phyloP scores from a whole-genome alignment of 2,329 filamentous ascomycete species.

The Penicillium italicum region DNA sequence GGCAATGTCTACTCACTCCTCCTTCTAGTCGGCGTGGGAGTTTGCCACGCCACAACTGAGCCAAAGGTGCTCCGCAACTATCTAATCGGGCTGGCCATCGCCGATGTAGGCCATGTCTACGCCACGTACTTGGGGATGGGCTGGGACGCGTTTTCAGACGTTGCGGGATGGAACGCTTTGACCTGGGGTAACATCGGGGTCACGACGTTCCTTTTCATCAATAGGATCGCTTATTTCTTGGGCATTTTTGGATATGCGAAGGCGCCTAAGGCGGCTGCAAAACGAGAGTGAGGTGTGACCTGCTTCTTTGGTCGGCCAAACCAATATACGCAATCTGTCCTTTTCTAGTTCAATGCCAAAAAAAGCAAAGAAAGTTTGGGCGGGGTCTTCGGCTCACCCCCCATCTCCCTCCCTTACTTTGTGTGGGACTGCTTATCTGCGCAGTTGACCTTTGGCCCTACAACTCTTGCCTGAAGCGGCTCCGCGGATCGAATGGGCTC shows the following conservation, averaged over 20 bases:
- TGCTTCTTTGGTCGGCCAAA: constrained; percentile 6
- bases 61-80: constrained; percentile 64
- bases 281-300: constrained; percentile 39
- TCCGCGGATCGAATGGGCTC: constrained; percentile 11
- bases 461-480: not conserved
- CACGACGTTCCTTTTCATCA: constrained; percentile 58
- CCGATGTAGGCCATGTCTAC: constrained; percentile 65
- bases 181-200: constrained; percentile 70
- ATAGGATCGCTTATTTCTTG: constrained; percentile 56
- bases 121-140: constrained; percentile 60
- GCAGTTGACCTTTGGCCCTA: not conserved
- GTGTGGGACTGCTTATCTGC: not conserved
- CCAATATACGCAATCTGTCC: not conserved
- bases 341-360: not conserved
- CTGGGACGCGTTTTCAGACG: constrained; percentile 50
- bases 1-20: constrained; percentile 68
- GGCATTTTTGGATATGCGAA: constrained; percentile 55
- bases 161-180: constrained; percentile 63
- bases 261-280: constrained; percentile 20
- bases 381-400: not conserved
- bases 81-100: constrained; percentile 60
- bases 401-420: not conserved
- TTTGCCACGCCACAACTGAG: constrained; percentile 63
- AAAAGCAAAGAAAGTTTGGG: not conserved
- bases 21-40: constrained; percentile 60